phyloP scores from a whole-genome alignment of 345 rosid species.

The Murraya paniculata region DNA sequence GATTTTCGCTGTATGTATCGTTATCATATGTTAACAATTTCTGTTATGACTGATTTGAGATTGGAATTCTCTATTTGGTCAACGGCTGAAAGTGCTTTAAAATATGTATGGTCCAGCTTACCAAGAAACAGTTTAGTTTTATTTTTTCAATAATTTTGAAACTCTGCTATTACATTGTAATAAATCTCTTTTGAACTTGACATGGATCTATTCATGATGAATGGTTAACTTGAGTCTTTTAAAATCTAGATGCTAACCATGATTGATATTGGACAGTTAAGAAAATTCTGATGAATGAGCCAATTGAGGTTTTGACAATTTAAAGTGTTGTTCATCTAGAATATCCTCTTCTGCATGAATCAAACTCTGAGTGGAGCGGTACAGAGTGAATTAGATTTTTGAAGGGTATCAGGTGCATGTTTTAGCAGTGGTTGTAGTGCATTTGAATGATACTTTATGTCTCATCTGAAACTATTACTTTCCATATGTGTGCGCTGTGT shows the following conservation, averaged over 20 bases:
- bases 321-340: not conserved
- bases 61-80: not conserved
- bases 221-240: not conserved
- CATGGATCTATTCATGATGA: slow-evolving; percentile 2
- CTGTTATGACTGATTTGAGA: not conserved
- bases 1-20: not conserved
- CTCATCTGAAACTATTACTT: not conserved
- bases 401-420: not conserved
- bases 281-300: not conserved
- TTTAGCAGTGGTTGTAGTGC: not conserved
- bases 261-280: not conserved
- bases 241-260: not conserved
- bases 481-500: not conserved
- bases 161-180: not conserved
- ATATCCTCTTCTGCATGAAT: not conserved
- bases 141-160: not conserved
- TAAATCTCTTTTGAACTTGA: not conserved
- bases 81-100: not conserved
- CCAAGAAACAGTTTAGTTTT: not conserved
- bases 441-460: not conserved
- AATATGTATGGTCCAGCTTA: not conserved
- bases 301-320: not conserved
- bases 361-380: not conserved
- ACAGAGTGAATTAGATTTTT: not conserved
- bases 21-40: not conserved